phyloP scores from a whole-genome alignment of 257 asterid genomes.

The Solanum bulbocastanum region DNA sequence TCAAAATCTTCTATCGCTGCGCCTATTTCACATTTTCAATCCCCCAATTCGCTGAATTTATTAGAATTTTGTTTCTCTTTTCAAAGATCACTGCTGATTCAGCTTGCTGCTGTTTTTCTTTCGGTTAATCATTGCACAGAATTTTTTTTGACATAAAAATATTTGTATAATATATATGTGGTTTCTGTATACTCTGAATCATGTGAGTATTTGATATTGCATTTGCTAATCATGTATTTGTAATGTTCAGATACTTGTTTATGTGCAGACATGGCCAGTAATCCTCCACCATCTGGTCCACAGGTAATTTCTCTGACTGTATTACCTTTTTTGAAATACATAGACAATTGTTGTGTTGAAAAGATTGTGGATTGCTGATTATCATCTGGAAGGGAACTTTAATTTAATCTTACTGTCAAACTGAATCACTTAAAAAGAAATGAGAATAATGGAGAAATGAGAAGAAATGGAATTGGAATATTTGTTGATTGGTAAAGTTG shows the following conservation, averaged over 20 bases:
- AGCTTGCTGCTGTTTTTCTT: background rate
- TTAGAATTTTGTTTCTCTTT: background rate
- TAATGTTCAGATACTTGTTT: slow-evolving; percentile 7
- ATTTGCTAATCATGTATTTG: background rate
- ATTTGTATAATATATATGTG: background rate
- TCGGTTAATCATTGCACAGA: background rate
- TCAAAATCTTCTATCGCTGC: background rate
- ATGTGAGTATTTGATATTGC: background rate
- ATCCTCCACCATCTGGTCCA: slow-evolving; percentile 76
- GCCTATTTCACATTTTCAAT: background rate
- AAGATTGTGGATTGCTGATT: background rate
- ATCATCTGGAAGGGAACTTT: background rate
- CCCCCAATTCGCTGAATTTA: background rate
- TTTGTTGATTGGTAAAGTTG: background rate
- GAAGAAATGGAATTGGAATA: background rate
- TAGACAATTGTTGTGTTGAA: background rate
- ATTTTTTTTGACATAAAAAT: background rate
- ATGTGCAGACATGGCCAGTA: slow-evolving; percentile 49
- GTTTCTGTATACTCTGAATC: background rate
- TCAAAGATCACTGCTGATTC: background rate
- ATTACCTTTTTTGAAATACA: background rate
- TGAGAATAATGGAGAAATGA: background rate
- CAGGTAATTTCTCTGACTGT: slow-evolving; percentile 30
- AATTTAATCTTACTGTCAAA: background rate
- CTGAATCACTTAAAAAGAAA: background rate